Percentiles rank a stretch among this genome's conserved stretches.
Conservation (phyloP, 1,284 basidiomycete genomes). For the Papiliotrema terrestris region DNA sequence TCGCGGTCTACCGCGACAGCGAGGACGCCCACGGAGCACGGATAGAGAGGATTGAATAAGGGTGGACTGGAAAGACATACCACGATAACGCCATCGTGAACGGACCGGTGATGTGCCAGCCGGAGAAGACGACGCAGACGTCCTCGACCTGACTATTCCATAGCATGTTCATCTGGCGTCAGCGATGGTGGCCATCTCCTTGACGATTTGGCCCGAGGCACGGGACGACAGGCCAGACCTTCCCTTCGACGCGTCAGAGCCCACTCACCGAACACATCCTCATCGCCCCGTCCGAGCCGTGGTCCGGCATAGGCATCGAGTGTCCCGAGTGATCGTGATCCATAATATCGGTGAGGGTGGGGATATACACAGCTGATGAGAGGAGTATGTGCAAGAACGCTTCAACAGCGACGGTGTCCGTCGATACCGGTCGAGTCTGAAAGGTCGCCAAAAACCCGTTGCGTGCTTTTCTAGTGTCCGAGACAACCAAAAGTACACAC, state of each 20-base stretch:
- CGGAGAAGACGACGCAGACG: conserved; percentile 43
- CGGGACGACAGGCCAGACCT: too few species aligned
- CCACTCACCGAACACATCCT: conserved; percentile 6
- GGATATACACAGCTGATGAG: too few species aligned
- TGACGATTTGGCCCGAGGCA: too few species aligned
- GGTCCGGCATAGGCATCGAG: conserved; percentile 1
- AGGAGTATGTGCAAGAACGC: too few species aligned
- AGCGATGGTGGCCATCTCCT: not conserved
- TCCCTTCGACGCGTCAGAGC: too few species aligned
- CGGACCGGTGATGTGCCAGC: conserved; percentile 44
- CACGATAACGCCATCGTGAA: conserved; percentile 45
- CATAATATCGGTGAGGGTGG: not conserved
- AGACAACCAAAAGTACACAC: too few species aligned
- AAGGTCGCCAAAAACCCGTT: too few species aligned
- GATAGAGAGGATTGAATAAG: not conserved
- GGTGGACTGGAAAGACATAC: conserved; percentile 18
- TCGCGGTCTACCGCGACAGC: not conserved
- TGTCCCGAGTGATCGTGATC: conserved; percentile 4
- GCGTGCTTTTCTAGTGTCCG: too few species aligned
- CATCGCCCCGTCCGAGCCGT: not conserved
- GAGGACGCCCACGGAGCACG: not conserved
- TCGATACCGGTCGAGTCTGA: too few species aligned
- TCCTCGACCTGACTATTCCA: conserved; percentile 47
- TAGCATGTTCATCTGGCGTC: conserved; percentile 48
- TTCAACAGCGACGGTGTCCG: too few species aligned